These are phyloP conservation scores for Bipolaris zeicola DNA, from an alignment of 2,329 filamentous ascomycete genomes.

Conservation along the genomic window DNA sequence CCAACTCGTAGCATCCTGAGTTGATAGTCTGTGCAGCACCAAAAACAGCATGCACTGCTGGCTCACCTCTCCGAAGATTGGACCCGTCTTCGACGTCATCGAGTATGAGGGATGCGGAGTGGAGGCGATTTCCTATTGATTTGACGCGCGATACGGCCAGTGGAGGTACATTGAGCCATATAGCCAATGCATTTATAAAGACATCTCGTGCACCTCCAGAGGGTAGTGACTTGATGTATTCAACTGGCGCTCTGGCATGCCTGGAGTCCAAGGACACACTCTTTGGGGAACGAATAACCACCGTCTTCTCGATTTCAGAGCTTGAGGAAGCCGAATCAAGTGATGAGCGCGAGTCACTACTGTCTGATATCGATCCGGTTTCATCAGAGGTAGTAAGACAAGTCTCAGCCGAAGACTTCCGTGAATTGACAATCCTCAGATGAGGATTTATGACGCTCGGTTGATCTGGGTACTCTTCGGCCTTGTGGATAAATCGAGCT, in stretches of 20 bases:
- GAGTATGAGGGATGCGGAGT: not conserved
- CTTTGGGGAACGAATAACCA: not conserved
- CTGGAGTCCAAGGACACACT: not conserved
- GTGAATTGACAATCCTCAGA: not conserved
- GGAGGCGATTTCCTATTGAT: not conserved
- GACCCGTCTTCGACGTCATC: slow-evolving; percentile 4
- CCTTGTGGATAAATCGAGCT: too few species aligned
- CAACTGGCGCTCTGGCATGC: not conserved
- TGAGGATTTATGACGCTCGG: too few species aligned
- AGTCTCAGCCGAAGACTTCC: not conserved
- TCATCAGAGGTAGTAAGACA: not conserved
- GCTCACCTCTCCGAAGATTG: not conserved
- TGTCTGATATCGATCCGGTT: not conserved
- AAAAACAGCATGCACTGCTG: not conserved
- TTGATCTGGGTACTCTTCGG: not conserved
- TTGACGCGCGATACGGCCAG: not conserved
- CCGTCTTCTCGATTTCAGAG: not conserved
- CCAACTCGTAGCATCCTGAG: not conserved
- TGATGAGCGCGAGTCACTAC: not conserved
- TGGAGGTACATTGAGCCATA: not conserved
- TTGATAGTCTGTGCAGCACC: not conserved
- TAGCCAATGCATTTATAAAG: not conserved
- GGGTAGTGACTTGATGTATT: not conserved
- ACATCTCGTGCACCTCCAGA: not conserved
- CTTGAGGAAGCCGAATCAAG: not conserved